Evolutionary conservation across 345 rosid genomes (phyloP), one percentile per base, ranked within the genome.

Genomic region (Citrus australasica): DNA sequence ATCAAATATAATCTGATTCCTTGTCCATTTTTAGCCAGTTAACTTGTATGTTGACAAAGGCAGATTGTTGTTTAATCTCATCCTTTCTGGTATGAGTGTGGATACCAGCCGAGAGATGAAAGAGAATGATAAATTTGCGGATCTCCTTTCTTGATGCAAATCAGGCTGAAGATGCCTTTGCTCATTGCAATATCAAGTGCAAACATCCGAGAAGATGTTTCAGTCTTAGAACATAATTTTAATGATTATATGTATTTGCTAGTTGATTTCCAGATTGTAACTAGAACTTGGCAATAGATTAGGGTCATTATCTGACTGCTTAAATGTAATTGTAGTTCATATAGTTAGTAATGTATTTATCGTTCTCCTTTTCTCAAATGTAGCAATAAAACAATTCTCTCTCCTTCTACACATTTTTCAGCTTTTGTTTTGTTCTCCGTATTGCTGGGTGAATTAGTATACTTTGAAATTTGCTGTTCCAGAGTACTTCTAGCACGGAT

Each of bases 11-110:
- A 42, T 56, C 64, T 62, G 69, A 40, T 9, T 61, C 7, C 40
- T 30, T 2, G 53, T 62, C 62, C 63, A n/a, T 53, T 68, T 46
- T 2, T 55, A 59, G 63, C 24, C 17, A 21, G 69, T 70, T 61
- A 25, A 61, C 33, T 64, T 73, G 24, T 6, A 42, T 69, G 56
- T 46, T 40, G 76, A 76, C 68, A 37, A 30, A 40, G 73, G 67
- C 58, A 21, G 58, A 32, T 70, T 9, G 32, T 56, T 48, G 37
- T 30, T 22, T 30, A 0, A 35, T 62, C 66, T 37, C 24, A 51
- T 22, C 16, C 67, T 40, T n/a, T 28, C 55, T 40, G 21, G 14
- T 32, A 19, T 19, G 42, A 37, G 21, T 1, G 13, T 33, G 24
- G 58, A 53, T 53, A 19, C 69, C 42, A 6, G n/a, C 42, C 10